Evolutionary conservation across 2,329 filamentous ascomycete species (phyloP).

Genomic region (Colletotrichum gigasporum): DNA sequence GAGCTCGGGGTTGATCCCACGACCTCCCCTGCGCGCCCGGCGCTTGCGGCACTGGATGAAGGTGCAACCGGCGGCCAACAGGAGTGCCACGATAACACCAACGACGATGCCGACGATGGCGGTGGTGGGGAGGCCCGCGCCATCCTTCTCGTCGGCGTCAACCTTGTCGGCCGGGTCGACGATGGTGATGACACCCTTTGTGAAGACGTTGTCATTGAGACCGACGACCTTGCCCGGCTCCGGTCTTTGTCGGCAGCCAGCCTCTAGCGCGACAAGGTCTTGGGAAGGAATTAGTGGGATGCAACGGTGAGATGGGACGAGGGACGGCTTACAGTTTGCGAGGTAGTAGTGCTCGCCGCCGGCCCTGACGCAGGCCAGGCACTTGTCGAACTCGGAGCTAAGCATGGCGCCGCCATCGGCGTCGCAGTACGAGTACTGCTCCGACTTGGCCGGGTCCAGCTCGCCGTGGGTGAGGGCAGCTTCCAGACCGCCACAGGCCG

Average conservation of each 20-base stretch:
- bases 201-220: conserved; percentile 57
- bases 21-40: conserved; percentile 41
- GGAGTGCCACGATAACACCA: conserved; percentile 47
- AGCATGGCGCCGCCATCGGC: conserved; percentile 49
- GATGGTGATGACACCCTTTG: conserved; percentile 41
- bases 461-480: conserved; percentile 51
- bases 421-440: conserved; percentile 57
- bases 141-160: conserved; percentile 17
- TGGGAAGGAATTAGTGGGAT: conserved; percentile 7
- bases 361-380: conserved; percentile 56
- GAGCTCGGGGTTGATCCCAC: conserved; percentile 36
- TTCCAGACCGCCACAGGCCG: conserved; percentile 58
- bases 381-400: conserved; percentile 46
- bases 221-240: conserved; percentile 44
- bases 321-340: conserved; percentile 55
- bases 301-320: not conserved
- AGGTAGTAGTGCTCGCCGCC: conserved; percentile 53
- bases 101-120: conserved; percentile 56
- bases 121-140: conserved; percentile 44
- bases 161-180: conserved; percentile 41
- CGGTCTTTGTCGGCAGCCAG: conserved; percentile 60
- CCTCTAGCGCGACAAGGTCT: conserved; percentile 62
- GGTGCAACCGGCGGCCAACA: conserved; percentile 48
- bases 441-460: conserved; percentile 41
- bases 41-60: conserved; percentile 59